phyloP scores from a whole-genome alignment of 768 basidiomycete genomes.

The Xerocomellus chrysenteron region DNA sequence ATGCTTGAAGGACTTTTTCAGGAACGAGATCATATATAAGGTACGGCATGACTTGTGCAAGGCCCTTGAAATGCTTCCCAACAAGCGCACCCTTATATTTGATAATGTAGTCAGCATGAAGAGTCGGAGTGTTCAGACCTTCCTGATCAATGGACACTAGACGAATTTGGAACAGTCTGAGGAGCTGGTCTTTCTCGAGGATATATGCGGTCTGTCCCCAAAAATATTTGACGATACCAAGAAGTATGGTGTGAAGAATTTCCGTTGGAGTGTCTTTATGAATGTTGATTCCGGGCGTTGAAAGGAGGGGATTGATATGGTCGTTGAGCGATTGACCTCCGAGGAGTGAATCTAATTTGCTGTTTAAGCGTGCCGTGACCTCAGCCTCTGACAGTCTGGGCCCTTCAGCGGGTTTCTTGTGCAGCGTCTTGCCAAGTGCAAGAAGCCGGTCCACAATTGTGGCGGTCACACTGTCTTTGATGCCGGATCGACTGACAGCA shows the following conservation, averaged over 20 bases:
- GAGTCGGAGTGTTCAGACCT: slow-evolving; percentile 25
- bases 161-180: slow-evolving; percentile 21
- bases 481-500: slow-evolving; percentile 37
- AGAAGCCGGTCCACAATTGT: slow-evolving; percentile 30
- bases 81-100: slow-evolving; percentile 32
- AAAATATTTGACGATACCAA: slow-evolving; percentile 37
- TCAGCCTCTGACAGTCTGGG: slow-evolving; percentile 1
- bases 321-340: slow-evolving; percentile 4
- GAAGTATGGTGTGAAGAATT: slow-evolving; percentile 35
- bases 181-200: slow-evolving; percentile 20
- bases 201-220: slow-evolving; percentile 25
- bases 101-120: slow-evolving; percentile 33
- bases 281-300: slow-evolving; percentile 25
- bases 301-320: slow-evolving; percentile 14
- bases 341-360: slow-evolving; percentile 2
- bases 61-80: slow-evolving; percentile 33
- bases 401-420: background rate
- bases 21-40: slow-evolving; percentile 33
- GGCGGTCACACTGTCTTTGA: slow-evolving; percentile 31
- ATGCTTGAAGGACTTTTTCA: slow-evolving; percentile 23
- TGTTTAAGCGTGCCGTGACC: background rate
- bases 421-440: slow-evolving; percentile 26
- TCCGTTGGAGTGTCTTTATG: slow-evolving; percentile 34
- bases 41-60: slow-evolving; percentile 32
- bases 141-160: slow-evolving; percentile 24